phyloP scores from a whole-genome alignment of 371 early-diverging fungal species.

The Mucor sp. region DNA sequence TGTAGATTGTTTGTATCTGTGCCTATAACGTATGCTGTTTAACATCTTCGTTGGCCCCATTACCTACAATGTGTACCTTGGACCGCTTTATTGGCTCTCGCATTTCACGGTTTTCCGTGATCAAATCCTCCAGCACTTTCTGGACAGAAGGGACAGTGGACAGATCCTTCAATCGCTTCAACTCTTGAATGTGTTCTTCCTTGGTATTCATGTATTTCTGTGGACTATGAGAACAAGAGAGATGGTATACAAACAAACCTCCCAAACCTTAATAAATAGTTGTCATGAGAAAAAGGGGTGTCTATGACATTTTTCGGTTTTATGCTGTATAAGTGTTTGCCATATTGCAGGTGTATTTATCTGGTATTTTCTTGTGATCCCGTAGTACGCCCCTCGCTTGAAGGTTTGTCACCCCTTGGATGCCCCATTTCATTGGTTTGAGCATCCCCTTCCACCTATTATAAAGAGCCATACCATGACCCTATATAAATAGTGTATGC shows the following conservation, averaged over 20 bases:
- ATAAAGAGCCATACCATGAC: background rate
- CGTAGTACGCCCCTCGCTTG: background rate
- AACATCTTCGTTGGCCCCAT: background rate
- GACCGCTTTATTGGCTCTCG: slow-evolving; percentile 11
- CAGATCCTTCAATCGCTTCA: background rate
- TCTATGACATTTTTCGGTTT: background rate
- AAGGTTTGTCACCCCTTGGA: background rate
- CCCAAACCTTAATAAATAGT: background rate
- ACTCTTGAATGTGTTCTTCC: background rate
- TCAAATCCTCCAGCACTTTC: slow-evolving; percentile 3
- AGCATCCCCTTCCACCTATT: background rate
- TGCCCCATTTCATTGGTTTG: background rate
- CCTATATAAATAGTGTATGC: background rate
- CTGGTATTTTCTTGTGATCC: background rate
- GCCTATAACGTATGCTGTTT: background rate
- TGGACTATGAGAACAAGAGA: background rate
- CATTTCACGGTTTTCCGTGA: background rate
- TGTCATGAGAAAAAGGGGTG: background rate
- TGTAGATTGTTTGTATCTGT: slow-evolving; percentile 5
- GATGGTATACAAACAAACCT: background rate
- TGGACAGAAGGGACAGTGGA: slow-evolving; percentile 3
- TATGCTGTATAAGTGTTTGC: background rate
- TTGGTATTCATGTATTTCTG: background rate
- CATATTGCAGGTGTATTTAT: background rate
- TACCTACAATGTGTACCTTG: background rate